Evolutionary conservation across 1,284 basidiomycete genomes (phyloP), one percentile per base, ranked within the genome.

Genomic region (Ceratobasidium sp.): DNA sequence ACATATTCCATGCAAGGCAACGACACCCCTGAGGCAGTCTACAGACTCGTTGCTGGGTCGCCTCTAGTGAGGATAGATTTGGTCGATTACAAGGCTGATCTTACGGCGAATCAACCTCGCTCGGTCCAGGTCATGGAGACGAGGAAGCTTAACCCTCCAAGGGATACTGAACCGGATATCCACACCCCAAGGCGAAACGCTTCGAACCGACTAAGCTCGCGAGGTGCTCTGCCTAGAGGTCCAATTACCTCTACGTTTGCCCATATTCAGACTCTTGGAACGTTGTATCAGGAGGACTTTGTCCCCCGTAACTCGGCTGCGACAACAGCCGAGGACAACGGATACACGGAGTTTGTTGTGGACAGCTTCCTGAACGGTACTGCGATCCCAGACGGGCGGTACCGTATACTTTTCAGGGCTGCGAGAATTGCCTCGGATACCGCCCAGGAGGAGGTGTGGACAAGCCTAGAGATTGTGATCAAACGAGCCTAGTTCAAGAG

Each of bases 1-100:
- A 82, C 78, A 60, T 83, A 84, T 2, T 81, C 81, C 15, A 78
- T 83, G n/a, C 18, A 49, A 12, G 63, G 33, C 51, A 33, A 23
- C 26, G 42, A 56, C 20, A 28, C 53, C 53, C 75, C 55, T 58
- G 44, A 18, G 4, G 26, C 71, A 51, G 3, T 71, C 42, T 68
- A 61, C 23, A 87, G 89, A 51, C 85, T 90, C 67, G 86, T 86
- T 3, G 91, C 91, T 78, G 91, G 91, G 23, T 89, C 91, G 0
- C 87, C 89, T 2, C 78, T 84, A 18, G 80, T 92, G 51, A 85
- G 86, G 39, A 82, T 88, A 75, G 88, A 89, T 80, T 84, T 89
- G 46, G 86, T 89, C 10, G 80, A 81, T n/a, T 81, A 86, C 6
- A 81, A 81, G 69, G 81, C 83, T 64, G 80, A 83, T 5, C 76